A percentile compares a stretch with the other conserved stretches of the same genome.
Conservation (phyloP, 192 early-diverging fungal genomes). For the Umbelopsis isabellina region DNA sequence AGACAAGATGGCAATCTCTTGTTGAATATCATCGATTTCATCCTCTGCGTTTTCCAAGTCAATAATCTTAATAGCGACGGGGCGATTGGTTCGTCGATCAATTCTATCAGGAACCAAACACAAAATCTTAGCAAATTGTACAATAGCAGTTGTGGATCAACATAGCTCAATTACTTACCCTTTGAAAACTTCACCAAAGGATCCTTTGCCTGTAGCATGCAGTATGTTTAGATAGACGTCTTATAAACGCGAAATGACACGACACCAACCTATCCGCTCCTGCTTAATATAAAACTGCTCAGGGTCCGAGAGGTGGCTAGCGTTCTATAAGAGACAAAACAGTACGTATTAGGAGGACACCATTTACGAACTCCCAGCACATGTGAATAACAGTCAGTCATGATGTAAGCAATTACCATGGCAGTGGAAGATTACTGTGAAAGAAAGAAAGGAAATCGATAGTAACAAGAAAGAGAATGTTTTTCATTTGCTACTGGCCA, state of each 20-base stretch:
- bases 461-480: slow-evolving; percentile 20
- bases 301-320: slow-evolving; percentile 55
- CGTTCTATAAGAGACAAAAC: slow-evolving; percentile 14
- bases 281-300: slow-evolving; percentile 69
- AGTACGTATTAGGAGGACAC: not conserved
- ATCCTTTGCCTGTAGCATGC: slow-evolving; percentile 59
- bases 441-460: slow-evolving; percentile 2
- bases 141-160: not conserved
- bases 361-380: not conserved
- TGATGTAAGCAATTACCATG: not conserved
- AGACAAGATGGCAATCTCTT: slow-evolving; percentile 94
- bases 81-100: slow-evolving; percentile 64
- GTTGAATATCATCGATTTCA: slow-evolving; percentile 98
- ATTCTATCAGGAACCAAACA: slow-evolving; percentile 46
- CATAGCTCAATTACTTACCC: slow-evolving; percentile 53
- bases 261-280: slow-evolving; percentile 62
- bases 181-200: slow-evolving; percentile 85
- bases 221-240: not conserved
- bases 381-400: not conserved
- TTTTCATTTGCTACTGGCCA: not conserved
- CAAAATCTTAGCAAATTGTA: not conserved
- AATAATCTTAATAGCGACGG: slow-evolving; percentile 97
- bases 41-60: slow-evolving; percentile 96
- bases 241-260: slow-evolving; percentile 22
- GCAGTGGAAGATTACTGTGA: slow-evolving; percentile 1